Conservation (phyloP, 345 rosid species). For the Lenwebbia sp. region DNA sequence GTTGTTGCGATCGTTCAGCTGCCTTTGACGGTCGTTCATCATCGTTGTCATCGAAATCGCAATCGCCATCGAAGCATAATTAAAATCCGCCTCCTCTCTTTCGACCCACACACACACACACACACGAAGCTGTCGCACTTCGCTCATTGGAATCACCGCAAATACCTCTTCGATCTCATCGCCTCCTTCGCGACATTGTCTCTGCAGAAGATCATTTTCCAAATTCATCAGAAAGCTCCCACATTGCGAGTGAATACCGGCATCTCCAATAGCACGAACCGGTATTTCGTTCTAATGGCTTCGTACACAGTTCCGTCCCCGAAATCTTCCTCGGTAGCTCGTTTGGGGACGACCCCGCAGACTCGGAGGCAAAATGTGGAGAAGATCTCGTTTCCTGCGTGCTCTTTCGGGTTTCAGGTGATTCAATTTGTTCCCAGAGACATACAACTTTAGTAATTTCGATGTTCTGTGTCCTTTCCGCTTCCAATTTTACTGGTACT, state of each 20-base stretch:
- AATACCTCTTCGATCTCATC: neutral
- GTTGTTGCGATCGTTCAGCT: neutral
- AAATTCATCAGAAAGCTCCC: neutral
- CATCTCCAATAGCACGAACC: neutral
- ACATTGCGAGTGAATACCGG: neutral
- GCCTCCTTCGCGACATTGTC: neutral
- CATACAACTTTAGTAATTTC: neutral
- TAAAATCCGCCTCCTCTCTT: neutral
- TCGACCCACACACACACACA: neutral
- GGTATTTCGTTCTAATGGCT: constrained; percentile 28
- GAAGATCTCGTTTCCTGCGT: constrained; percentile 13
- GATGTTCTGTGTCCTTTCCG: neutral
- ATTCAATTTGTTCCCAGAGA: neutral
- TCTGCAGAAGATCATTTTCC: neutral
- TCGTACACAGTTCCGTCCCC: constrained; percentile 52
- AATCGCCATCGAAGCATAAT: neutral
- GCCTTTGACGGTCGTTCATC: neutral
- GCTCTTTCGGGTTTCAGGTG: constrained; percentile 7
- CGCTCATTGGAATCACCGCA: neutral
- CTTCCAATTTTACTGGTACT: neutral
- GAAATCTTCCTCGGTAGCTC: constrained; percentile 36
- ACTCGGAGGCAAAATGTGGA: constrained; percentile 2
- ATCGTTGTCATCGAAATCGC: neutral
- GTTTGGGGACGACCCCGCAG: constrained; percentile 28
- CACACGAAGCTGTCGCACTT: neutral